phyloP scores from a whole-genome alignment of 768 basidiomycete species.

The Termitomyces sp. region DNA sequence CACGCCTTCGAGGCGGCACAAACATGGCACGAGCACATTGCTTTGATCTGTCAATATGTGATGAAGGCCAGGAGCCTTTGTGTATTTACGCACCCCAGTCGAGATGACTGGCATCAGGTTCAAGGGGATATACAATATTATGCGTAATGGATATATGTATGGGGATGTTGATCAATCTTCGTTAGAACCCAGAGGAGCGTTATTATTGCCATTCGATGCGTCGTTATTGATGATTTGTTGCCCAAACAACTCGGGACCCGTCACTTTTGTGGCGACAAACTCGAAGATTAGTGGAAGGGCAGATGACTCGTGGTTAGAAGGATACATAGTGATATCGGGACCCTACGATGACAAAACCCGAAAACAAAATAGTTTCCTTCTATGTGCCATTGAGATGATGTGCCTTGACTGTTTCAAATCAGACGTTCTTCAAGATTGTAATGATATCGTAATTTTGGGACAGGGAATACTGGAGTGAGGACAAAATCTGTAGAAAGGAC shows the following conservation, averaged over 20 bases:
- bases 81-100: not conserved
- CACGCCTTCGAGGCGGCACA: not conserved
- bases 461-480: not conserved
- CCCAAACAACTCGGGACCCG: constrained; percentile 2
- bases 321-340: not conserved
- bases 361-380: not conserved
- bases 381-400: not conserved
- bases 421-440: not conserved
- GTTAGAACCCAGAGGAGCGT: constrained; percentile 2
- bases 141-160: not conserved
- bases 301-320: not conserved
- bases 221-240: not conserved
- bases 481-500: not conserved
- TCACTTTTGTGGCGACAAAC: constrained; percentile 2
- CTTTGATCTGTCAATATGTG: not conserved
- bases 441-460: not conserved
- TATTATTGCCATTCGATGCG: constrained; percentile 14
- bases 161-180: not conserved
- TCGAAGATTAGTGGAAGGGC: not conserved
- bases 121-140: not conserved
- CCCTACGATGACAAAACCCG: not conserved
- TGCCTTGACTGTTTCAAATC: not conserved
- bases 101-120: not conserved
- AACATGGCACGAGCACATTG: not conserved
- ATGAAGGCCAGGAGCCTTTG: not conserved